phyloP scores from a whole-genome alignment of 1,139 yeast genomes.

The Eremothecium coryli region DNA sequence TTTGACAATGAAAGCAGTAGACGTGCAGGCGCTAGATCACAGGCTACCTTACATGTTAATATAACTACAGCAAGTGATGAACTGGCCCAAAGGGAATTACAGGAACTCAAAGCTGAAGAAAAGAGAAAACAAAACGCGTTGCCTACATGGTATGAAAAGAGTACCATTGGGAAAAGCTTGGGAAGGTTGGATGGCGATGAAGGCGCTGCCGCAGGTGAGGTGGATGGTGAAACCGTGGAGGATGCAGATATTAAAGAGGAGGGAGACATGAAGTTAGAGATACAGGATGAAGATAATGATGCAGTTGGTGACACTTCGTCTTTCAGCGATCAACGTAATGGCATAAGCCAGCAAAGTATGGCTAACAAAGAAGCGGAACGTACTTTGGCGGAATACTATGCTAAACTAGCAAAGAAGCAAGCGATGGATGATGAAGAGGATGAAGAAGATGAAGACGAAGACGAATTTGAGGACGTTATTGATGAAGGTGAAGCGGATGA shows the following conservation, averaged over 20 bases:
- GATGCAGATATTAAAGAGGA: constrained; percentile 1
- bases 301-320: constrained; percentile 6
- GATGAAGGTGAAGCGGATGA: constrained; percentile 37
- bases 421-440: constrained; percentile 42
- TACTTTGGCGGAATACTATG: constrained; percentile 52
- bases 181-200: constrained; percentile 46
- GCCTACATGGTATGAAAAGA: constrained; percentile 91
- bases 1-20: constrained; percentile 33
- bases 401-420: constrained; percentile 47
- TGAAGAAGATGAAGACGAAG: constrained; percentile 36
- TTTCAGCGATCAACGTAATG: background rate
- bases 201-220: constrained; percentile 8
- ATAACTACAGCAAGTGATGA: constrained; percentile 83
- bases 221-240: background rate
- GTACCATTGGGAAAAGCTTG: constrained; percentile 67
- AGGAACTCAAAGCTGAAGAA: constrained; percentile 60
- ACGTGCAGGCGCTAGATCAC: constrained; percentile 36
- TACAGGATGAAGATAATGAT: constrained; percentile 7
- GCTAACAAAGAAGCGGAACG: constrained; percentile 51
- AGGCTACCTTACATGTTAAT: constrained; percentile 74
- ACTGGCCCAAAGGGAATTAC: constrained; percentile 54
- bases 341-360: constrained; percentile 11
- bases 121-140: constrained; percentile 87
- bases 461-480: constrained; percentile 16
- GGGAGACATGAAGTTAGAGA: background rate